Evolutionary conservation across 1,284 basidiomycete species (phyloP).

Genomic region (Peniophora sp.): DNA sequence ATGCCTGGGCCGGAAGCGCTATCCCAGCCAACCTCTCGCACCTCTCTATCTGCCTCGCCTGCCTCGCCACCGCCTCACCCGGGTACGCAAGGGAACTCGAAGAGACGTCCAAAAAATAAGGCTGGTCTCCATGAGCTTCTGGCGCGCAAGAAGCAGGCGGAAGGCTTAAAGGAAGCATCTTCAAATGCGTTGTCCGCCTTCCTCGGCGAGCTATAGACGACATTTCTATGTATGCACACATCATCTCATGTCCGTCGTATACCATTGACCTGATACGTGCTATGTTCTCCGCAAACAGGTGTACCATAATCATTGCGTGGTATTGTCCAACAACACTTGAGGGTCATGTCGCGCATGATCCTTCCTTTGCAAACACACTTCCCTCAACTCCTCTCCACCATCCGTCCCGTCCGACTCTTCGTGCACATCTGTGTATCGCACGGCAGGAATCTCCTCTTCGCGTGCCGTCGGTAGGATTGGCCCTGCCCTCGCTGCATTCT

Average conservation of each 20-base stretch:
- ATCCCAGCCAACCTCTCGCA: not conserved
- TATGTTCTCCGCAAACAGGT: too few species aligned
- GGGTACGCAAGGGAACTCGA: slow-evolving; percentile 5
- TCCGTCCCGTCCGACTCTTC: too few species aligned
- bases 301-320: too few species aligned
- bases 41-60: not conserved
- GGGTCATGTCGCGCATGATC: not conserved
- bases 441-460: too few species aligned
- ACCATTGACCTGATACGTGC: not conserved
- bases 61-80: not conserved
- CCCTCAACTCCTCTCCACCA: too few species aligned
- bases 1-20: not conserved
- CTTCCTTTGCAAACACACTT: too few species aligned
- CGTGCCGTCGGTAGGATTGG: too few species aligned
- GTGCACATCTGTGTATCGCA: too few species aligned
- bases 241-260: not conserved
- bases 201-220: slow-evolving; percentile 34
- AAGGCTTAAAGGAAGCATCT: not conserved
- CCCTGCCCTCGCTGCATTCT: not conserved
- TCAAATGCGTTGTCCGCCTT: slow-evolving; percentile 40
- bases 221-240: not conserved
- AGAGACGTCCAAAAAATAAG: slow-evolving; percentile 36
- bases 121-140: slow-evolving; percentile 53
- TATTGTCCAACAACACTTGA: too few species aligned
- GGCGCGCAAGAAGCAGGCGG: slow-evolving; percentile 40